A percentile compares a stretch with the other conserved stretches of the same genome.
Evolutionary conservation across 1,284 basidiomycete species (phyloP).

Genomic region (Sutorius eximius): DNA sequence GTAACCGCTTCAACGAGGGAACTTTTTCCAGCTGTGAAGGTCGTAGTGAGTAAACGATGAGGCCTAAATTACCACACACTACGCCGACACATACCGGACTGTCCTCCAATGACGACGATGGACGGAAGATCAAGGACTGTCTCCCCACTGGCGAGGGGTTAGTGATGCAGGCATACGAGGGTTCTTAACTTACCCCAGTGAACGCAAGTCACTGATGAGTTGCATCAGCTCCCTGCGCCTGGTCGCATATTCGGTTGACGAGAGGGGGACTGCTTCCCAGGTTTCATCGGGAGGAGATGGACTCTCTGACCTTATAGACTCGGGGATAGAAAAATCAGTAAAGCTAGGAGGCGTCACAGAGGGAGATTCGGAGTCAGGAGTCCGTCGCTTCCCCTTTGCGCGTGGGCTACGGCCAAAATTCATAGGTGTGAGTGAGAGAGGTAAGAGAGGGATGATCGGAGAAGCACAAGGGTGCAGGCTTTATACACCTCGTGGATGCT

Average conservation of each 20-base stretch:
- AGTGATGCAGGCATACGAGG: background rate
- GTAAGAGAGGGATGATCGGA: background rate
- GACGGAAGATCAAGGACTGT: constrained; percentile 48
- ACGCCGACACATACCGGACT: constrained; percentile 46
- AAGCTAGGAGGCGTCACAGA: no score
- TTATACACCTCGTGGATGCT: constrained; percentile 15
- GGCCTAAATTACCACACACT: background rate
- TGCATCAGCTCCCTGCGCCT: constrained; percentile 47
- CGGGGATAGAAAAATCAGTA: background rate
- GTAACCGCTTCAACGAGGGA: constrained; percentile 60
- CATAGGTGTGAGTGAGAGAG: constrained; percentile 9
- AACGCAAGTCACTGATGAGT: constrained; percentile 44
- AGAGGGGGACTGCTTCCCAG: constrained; percentile 22
- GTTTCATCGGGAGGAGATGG: constrained; percentile 13
- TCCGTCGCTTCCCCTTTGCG: background rate
- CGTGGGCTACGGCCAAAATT: background rate
- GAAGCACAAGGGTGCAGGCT: background rate
- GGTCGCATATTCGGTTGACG: constrained; percentile 44
- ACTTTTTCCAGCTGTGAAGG: constrained; percentile 52
- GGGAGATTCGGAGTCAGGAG: background rate
- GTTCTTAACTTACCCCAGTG: constrained; percentile 41
- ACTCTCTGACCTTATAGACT: background rate
- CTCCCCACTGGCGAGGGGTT: constrained; percentile 36
- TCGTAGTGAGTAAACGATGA: background rate
- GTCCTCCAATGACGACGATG: constrained; percentile 58